Evolutionary conservation across 148 eudicot species (phyloP).

Genomic region (Salicornia ramosissima): DNA sequence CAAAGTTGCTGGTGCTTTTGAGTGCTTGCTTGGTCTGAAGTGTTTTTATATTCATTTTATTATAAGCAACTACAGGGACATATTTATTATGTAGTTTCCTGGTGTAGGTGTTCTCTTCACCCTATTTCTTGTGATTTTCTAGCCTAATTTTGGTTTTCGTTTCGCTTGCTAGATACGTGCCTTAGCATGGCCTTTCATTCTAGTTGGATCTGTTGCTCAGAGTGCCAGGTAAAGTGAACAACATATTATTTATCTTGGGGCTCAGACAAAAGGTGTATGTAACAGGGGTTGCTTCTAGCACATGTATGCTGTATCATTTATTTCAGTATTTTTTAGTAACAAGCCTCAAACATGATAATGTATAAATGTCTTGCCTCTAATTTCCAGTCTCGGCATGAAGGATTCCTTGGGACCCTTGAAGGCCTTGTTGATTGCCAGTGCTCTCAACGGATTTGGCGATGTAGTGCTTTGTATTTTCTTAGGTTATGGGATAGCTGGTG

Average conservation of each 20-base stretch:
- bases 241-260: not conserved
- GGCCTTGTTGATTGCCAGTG: slow-evolving; percentile 88
- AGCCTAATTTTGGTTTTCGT: slow-evolving; percentile 10
- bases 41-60: too few relatives aligned
- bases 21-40: too few relatives aligned
- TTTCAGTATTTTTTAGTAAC: not conserved
- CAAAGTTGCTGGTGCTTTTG: not conserved
- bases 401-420: slow-evolving; percentile 96
- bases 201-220: slow-evolving; percentile 91
- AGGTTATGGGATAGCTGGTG: slow-evolving; percentile 88
- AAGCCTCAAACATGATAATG: not conserved
- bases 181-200: slow-evolving; percentile 95
- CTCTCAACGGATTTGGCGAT: slow-evolving; percentile 70
- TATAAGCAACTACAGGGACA: too few relatives aligned
- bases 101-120: slow-evolving; percentile 3
- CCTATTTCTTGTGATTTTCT: not conserved
- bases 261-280: not conserved
- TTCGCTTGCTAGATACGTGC: slow-evolving; percentile 64
- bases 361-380: slow-evolving; percentile 15
- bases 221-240: slow-evolving; percentile 69
- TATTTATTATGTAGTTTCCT: not conserved
- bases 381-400: slow-evolving; percentile 88
- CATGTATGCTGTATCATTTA: not conserved
- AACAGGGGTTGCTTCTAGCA: slow-evolving; percentile 1
- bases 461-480: slow-evolving; percentile 58